Percentiles rank a stretch among this genome's conserved stretches.
Evolutionary conservation across 2,329 filamentous ascomycete species (phyloP).

Genomic region (Ceratocystis diversiconidia): DNA sequence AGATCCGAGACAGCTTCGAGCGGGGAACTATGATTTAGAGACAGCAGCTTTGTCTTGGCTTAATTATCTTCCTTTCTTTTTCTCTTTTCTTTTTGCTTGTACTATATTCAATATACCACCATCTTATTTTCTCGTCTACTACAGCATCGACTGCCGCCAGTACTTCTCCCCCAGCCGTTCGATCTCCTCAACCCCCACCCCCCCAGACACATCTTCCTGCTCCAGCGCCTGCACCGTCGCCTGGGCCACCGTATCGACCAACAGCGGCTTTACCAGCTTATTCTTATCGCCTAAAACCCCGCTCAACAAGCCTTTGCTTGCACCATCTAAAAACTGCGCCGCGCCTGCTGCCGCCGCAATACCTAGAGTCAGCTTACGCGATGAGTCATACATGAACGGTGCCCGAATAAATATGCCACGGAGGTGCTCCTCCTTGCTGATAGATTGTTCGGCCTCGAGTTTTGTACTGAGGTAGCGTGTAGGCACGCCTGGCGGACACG

Average conservation of each 20-base stretch:
- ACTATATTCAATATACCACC: background rate
- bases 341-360: conserved; percentile 65
- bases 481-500: conserved; percentile 71
- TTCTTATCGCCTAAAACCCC: conserved; percentile 61
- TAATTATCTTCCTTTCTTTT: background rate
- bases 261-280: conserved; percentile 63
- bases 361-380: conserved; percentile 67
- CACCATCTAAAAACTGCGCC: conserved; percentile 60
- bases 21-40: conserved; percentile 79
- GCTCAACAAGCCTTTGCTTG: conserved; percentile 62
- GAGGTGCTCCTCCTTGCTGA: conserved; percentile 40
- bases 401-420: conserved; percentile 71
- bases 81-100: background rate
- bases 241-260: conserved; percentile 75
- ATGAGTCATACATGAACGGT: conserved; percentile 79
- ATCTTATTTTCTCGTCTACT: conserved; percentile 22
- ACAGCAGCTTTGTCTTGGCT: too few relatives aligned
- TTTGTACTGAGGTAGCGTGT: conserved; percentile 81
- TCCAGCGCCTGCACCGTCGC: conserved; percentile 77
- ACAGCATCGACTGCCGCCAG: conserved; percentile 88
- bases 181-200: conserved; percentile 65
- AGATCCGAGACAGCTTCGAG: conserved; percentile 96
- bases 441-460: conserved; percentile 69
- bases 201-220: conserved; percentile 57
- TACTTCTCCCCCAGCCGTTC: conserved; percentile 65